A percentile compares a stretch with the other conserved stretches of the same genome.
phyloP scores from a whole-genome alignment of 2,329 filamentous ascomycete species.

The Botryotinia convoluta region DNA sequence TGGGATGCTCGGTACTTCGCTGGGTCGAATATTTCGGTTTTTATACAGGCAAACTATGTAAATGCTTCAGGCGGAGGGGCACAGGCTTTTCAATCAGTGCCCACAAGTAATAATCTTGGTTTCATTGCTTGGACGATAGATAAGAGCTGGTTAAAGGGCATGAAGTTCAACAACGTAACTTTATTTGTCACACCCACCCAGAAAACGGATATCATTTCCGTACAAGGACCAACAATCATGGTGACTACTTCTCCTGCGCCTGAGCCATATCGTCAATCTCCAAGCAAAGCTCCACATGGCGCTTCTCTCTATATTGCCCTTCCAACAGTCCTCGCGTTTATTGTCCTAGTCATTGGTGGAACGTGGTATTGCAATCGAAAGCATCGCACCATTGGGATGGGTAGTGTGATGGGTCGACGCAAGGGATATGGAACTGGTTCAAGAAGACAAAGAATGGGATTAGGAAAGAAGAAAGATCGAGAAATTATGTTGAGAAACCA shows the following conservation, averaged over 20 bases:
- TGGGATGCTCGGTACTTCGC: constrained; percentile 35
- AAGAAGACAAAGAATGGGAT: constrained; percentile 32
- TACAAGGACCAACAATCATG: constrained; percentile 31
- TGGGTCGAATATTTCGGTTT: constrained; percentile 30
- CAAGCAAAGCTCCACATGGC: constrained; percentile 28
- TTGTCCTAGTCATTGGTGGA: constrained; percentile 31
- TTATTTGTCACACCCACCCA: constrained; percentile 31
- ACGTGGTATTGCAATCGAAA: constrained; percentile 33
- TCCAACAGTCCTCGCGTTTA: constrained; percentile 33
- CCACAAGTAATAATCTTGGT: constrained; percentile 26
- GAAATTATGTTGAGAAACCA: constrained; percentile 31
- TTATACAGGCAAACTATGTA: constrained; percentile 35
- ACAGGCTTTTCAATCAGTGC: constrained; percentile 34
- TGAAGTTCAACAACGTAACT: constrained; percentile 33
- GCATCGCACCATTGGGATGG: constrained; percentile 33
- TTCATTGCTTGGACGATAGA: constrained; percentile 34
- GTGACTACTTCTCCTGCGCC: constrained; percentile 28
- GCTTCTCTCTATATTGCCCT: constrained; percentile 35
- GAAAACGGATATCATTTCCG: constrained; percentile 21
- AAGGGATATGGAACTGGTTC: constrained; percentile 35
- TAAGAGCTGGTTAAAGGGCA: constrained; percentile 29
- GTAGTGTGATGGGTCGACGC: constrained; percentile 36
- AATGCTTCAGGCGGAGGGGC: constrained; percentile 31
- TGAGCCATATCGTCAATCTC: constrained; percentile 28
- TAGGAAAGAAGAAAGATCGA: constrained; percentile 26